These are phyloP conservation scores for Hippophae tibetana DNA, from an alignment of 306 rosid genomes.

Conservation along the genomic window DNA sequence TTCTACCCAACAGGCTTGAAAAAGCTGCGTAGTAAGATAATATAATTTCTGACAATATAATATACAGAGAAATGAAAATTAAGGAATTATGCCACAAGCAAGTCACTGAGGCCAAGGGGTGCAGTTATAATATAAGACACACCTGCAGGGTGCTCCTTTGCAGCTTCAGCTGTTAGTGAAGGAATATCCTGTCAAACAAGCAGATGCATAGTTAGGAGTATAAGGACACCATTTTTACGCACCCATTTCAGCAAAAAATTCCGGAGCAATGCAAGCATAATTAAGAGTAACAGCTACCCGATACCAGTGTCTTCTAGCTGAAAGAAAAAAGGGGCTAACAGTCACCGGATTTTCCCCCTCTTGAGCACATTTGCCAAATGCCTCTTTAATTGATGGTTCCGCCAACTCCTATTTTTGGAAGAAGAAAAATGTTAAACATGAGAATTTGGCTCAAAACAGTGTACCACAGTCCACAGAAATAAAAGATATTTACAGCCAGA, in stretches of 20 bases:
- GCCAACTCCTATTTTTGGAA: slow-evolving; percentile 62
- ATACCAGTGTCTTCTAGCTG: slow-evolving; percentile 85
- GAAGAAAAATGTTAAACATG: neutral
- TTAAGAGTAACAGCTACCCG: slow-evolving; percentile 34
- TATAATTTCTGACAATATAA: neutral
- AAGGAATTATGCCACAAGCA: slow-evolving; percentile 58
- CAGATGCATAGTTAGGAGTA: neutral
- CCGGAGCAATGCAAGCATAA: slow-evolving; percentile 1
- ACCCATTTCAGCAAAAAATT: neutral
- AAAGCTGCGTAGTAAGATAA: neutral
- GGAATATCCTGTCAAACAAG: slow-evolving; percentile 67
- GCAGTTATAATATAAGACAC: slow-evolving; percentile 68
- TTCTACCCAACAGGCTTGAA: neutral
- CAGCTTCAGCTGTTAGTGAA: slow-evolving; percentile 80
- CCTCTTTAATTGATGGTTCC: slow-evolving; percentile 64
- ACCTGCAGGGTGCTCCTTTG: slow-evolving; percentile 65
- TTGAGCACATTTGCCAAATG: slow-evolving; percentile 51
- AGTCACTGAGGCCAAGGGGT: slow-evolving; percentile 77
- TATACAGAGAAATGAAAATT: neutral
- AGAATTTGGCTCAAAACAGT: neutral
- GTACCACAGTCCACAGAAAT: too few species aligned
- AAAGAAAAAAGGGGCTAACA: slow-evolving; percentile 78
- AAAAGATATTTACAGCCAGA: too few species aligned
- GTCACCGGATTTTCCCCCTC: slow-evolving; percentile 60
- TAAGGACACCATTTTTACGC: neutral